These are phyloP conservation scores for Cyberlindnera japonica DNA, from an alignment of 805 yeast species.

Conservation along the genomic window DNA sequence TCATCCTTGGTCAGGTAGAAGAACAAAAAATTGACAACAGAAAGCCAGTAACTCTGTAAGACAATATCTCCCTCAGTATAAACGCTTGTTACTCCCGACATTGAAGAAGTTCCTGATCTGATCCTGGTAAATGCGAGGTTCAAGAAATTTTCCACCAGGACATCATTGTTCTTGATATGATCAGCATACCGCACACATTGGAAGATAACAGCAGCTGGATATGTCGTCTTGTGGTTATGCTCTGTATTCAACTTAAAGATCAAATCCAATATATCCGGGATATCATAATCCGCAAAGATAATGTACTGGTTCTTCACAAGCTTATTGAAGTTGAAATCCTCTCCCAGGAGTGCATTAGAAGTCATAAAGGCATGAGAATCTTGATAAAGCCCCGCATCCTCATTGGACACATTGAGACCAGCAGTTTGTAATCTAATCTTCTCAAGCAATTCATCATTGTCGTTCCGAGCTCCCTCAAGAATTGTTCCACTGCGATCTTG, in stretches of 20 bases:
- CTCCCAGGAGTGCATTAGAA: conserved; percentile 16
- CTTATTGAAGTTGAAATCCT: conserved; percentile 53
- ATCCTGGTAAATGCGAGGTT: conserved; percentile 60
- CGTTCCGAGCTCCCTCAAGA: conserved; percentile 12
- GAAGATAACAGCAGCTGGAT: conserved; percentile 67
- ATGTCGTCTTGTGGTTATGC: conserved; percentile 41
- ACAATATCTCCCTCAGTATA: conserved; percentile 58
- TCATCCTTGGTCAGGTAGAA: conserved; percentile 74
- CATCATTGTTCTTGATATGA: conserved; percentile 48
- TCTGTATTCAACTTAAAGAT: conserved; percentile 58
- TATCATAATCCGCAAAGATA: conserved; percentile 56
- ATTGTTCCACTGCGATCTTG: conserved; percentile 8
- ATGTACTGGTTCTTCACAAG: conserved; percentile 56
- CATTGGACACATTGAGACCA: conserved; percentile 21
- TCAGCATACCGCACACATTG: conserved; percentile 72
- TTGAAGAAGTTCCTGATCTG: conserved; percentile 56
- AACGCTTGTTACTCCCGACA: conserved; percentile 50
- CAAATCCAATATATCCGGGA: conserved; percentile 68
- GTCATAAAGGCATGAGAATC: conserved; percentile 18
- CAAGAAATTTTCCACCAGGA: conserved; percentile 54
- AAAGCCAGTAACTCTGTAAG: conserved; percentile 80
- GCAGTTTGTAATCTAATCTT: conserved; percentile 40
- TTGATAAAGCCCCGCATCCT: conserved; percentile 24
- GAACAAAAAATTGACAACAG: conserved; percentile 70
- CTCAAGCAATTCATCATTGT: conserved; percentile 31